phyloP scores from a whole-genome alignment of 176 grass and related monocot species.

The Ensete glaucum region DNA sequence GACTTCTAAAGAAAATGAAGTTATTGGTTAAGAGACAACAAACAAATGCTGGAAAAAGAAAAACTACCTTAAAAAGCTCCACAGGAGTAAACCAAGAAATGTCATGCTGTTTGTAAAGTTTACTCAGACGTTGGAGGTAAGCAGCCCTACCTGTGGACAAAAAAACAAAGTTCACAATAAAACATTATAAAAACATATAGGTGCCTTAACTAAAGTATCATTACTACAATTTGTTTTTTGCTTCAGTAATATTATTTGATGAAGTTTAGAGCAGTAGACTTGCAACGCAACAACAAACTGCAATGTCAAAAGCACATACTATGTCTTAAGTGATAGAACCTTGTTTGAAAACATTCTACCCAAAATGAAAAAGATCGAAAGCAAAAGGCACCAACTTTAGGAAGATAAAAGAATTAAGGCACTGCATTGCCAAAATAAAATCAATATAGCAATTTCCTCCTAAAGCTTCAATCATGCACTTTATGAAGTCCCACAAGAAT shows the following conservation, averaged over 20 bases:
- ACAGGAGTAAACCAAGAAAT: conserved; percentile 97
- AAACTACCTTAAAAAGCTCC: conserved; percentile 76
- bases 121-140: conserved; percentile 73
- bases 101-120: conserved; percentile 81
- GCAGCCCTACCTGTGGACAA: conserved; percentile 52
- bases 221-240: not conserved
- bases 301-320: not conserved
- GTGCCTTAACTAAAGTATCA: not conserved
- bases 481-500: not conserved
- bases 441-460: not conserved
- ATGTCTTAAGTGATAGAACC: not conserved
- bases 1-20: not conserved
- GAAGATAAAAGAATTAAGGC: not conserved
- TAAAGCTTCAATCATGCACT: not conserved
- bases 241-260: not conserved
- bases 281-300: not conserved
- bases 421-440: not conserved
- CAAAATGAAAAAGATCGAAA: not conserved
- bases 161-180: not conserved
- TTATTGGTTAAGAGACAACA: not conserved
- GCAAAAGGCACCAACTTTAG: not conserved
- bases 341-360: not conserved
- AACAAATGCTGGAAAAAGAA: not conserved
- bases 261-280: not conserved
- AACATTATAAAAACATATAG: not conserved